A percentile compares a stretch with the other conserved stretches of the same genome.
Conservation (phyloP, 768 basidiomycete species). For the Chiua virens region DNA sequence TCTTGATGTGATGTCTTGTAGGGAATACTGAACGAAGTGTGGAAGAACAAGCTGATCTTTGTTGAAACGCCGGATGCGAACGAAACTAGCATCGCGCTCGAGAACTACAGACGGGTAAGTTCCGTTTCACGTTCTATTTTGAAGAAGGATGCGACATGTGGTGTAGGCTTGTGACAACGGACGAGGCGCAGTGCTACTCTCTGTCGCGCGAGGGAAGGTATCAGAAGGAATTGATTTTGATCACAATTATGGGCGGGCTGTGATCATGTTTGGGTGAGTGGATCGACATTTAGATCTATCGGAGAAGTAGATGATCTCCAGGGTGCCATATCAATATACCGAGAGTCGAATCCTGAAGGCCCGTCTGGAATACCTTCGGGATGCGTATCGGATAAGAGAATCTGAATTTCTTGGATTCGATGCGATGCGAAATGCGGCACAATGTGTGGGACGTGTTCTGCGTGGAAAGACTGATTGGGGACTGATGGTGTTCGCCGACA, state of each 20-base stretch:
- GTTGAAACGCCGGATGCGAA: constrained; percentile 99
- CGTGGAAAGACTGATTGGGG: constrained; percentile 99
- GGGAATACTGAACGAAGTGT: constrained; percentile 98
- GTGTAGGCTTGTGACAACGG: constrained; percentile 96
- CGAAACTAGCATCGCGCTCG: constrained; percentile 95
- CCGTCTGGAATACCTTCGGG: constrained; percentile 95
- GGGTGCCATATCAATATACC: constrained; percentile 96
- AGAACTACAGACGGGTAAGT: constrained; percentile 90
- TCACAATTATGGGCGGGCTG: constrained; percentile 97
- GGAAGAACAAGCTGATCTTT: constrained; percentile 99
- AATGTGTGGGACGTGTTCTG: constrained; percentile 96
- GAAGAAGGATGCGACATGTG: not conserved
- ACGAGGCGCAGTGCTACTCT: constrained; percentile 91
- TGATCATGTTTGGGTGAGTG: constrained; percentile 97
- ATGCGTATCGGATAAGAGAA: constrained; percentile 96
- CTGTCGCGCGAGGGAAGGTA: constrained; percentile 97
- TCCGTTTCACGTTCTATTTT: not conserved
- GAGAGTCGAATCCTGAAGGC: constrained; percentile 97
- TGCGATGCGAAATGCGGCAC: constrained; percentile 98
- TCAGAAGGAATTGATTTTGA: constrained; percentile 99
- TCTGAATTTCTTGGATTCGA: constrained; percentile 99
- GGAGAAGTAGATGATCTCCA: constrained; percentile 29
- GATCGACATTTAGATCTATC: not conserved
- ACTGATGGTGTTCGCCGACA: constrained; percentile 98
- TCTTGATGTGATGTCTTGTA: constrained; percentile 32